Evolutionary conservation across 2,329 filamentous ascomycete genomes (phyloP).

Genomic region (Penicillium polonicum): DNA sequence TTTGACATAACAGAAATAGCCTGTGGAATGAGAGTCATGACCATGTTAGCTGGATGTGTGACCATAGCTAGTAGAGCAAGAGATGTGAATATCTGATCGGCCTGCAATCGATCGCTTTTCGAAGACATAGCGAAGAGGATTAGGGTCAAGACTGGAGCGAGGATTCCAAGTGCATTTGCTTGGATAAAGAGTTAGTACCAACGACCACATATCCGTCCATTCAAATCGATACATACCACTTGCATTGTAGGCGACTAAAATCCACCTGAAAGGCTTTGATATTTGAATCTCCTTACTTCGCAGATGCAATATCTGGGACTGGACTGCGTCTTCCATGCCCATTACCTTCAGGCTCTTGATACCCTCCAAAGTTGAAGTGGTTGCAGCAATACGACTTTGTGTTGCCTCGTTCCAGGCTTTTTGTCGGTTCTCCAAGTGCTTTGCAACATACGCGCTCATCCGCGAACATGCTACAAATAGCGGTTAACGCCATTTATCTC

Average conservation of each 20-base stretch:
- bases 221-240: neutral
- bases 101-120: neutral
- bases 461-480: neutral
- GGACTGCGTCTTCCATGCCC: neutral
- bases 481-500: neutral
- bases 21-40: constrained; percentile 9
- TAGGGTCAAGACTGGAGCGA: neutral
- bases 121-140: neutral
- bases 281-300: neutral
- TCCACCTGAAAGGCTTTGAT: constrained; percentile 1
- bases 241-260: constrained; percentile 5
- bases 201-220: neutral
- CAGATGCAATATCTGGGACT: neutral
- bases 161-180: constrained; percentile 1
- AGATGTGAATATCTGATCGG: constrained; percentile 2
- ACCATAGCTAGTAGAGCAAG: constrained; percentile 9
- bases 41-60: constrained; percentile 11
- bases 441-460: constrained; percentile 10
- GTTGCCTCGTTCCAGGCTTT: constrained; percentile 2
- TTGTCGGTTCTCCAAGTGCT: constrained; percentile 1
- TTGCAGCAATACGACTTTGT: constrained; percentile 1
- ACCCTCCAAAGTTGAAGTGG: neutral
- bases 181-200: neutral
- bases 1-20: constrained; percentile 6
- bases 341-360: constrained; percentile 9